Evolutionary conservation across 345 rosid genomes (phyloP).

Genomic region (Geranium brycei): DNA sequence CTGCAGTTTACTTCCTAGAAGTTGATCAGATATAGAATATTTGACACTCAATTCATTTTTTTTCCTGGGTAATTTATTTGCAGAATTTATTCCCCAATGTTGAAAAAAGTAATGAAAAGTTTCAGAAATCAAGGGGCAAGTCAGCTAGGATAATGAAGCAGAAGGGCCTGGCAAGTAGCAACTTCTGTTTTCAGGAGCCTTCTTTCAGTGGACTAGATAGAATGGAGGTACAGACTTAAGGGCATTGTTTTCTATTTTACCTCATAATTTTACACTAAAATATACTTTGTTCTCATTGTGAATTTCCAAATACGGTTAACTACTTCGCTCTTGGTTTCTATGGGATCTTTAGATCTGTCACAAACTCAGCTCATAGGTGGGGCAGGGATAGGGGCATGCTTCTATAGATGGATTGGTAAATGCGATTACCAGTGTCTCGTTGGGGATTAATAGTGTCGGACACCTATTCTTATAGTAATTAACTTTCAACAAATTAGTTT

Average conservation of each 20-base stretch:
- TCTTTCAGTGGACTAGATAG: constrained; percentile 7
- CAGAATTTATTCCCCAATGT: constrained; percentile 19
- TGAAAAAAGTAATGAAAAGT: constrained; percentile 5
- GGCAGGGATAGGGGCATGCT: not conserved
- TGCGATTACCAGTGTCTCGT: not conserved
- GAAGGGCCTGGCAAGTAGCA: constrained; percentile 11
- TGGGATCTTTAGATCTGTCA: not conserved
- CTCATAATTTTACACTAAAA: not conserved
- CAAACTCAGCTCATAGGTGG: not conserved
- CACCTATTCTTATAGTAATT: too few relatives aligned
- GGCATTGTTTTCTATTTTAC: not conserved
- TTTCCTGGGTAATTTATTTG: not conserved
- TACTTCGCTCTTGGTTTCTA: not conserved
- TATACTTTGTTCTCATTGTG: not conserved
- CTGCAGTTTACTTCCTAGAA: not conserved
- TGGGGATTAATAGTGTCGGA: not conserved
- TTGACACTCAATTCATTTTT: not conserved
- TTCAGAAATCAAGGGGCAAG: constrained; percentile 18
- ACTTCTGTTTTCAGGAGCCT: constrained; percentile 15
- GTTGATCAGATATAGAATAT: constrained; percentile 1
- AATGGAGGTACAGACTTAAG: constrained; percentile 18
- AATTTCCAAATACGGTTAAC: not conserved
- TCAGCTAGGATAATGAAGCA: constrained; percentile 9
- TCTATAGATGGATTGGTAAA: not conserved
- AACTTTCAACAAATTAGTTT: too few relatives aligned